A percentile compares a stretch with the other conserved stretches of the same genome.
Conservation (phyloP, 768 basidiomycete genomes). For the Amanita muscaria region DNA sequence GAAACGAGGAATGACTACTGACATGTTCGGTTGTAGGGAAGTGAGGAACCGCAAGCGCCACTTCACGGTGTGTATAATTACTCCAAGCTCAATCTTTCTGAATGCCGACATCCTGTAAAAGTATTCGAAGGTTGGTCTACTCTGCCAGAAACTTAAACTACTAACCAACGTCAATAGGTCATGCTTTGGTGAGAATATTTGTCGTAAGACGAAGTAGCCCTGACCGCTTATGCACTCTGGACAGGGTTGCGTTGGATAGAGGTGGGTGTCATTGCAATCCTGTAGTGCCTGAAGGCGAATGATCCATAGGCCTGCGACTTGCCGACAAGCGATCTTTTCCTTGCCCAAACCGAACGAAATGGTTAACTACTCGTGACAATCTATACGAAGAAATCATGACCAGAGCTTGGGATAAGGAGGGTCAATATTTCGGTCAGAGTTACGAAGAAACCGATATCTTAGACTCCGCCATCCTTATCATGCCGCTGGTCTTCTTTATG, state of each 20-base stretch:
- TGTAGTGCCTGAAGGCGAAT: background rate
- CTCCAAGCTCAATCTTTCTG: background rate
- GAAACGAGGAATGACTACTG: background rate
- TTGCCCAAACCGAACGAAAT: conserved; percentile 60
- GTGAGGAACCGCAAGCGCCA: conserved; percentile 79
- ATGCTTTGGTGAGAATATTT: conserved; percentile 67
- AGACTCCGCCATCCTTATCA: conserved; percentile 84
- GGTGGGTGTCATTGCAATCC: conserved; percentile 30
- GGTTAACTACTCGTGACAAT: conserved; percentile 69
- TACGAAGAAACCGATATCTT: conserved; percentile 80
- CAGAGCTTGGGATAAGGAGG: conserved; percentile 73
- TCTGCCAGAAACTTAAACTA: background rate
- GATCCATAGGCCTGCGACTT: conserved; percentile 60
- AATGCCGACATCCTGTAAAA: conserved; percentile 16
- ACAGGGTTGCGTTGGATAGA: conserved; percentile 90
- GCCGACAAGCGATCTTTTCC: conserved; percentile 94
- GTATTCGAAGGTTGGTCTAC: conserved; percentile 66
- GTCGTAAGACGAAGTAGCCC: background rate
- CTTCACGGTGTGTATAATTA: conserved; percentile 55
- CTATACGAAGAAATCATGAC: conserved; percentile 92
- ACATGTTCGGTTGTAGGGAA: conserved; percentile 48
- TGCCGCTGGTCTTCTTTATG: conserved; percentile 91
- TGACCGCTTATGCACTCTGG: background rate
- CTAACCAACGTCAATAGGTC: conserved; percentile 34
- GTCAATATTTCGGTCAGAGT: conserved; percentile 73